Conservation (phyloP, 2,329 filamentous ascomycete genomes). For the Eutypella sp. region DNA sequence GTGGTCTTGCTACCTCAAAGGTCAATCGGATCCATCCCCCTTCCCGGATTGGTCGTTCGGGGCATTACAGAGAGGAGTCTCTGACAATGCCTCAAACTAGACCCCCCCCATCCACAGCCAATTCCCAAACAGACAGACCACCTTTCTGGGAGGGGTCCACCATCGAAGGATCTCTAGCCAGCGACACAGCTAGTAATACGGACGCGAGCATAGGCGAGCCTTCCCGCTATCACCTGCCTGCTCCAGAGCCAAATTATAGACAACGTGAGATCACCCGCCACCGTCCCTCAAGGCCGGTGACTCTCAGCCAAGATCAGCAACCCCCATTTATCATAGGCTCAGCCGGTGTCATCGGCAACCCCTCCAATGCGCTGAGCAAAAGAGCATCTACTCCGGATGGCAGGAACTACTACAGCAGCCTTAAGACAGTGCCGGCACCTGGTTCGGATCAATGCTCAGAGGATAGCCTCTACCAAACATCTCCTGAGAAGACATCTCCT, state of each 20-base stretch:
- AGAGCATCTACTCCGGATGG: slow-evolving; percentile 27
- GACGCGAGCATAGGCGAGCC: slow-evolving; percentile 15
- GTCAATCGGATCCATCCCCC: slow-evolving; percentile 15
- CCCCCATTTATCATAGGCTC: slow-evolving; percentile 22
- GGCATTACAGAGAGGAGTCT: slow-evolving; percentile 14
- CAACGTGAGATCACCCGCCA: slow-evolving; percentile 20
- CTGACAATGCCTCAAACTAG: slow-evolving; percentile 15
- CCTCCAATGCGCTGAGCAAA: slow-evolving; percentile 19
- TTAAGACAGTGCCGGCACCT: slow-evolving; percentile 15
- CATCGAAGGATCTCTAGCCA: slow-evolving; percentile 27
- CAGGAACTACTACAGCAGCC: slow-evolving; percentile 17
- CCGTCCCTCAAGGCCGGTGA: slow-evolving; percentile 16
- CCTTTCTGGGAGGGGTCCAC: slow-evolving; percentile 31
- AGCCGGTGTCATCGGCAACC: slow-evolving; percentile 24
- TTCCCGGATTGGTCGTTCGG: slow-evolving; percentile 12
- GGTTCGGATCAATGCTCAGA: slow-evolving; percentile 20
- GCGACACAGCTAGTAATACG: slow-evolving; percentile 27
- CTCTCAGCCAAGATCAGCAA: slow-evolving; percentile 12
- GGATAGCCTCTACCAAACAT: slow-evolving; percentile 20
- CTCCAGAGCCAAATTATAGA: slow-evolving; percentile 13
- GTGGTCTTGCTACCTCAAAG: slow-evolving; percentile 16
- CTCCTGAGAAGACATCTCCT: slow-evolving; percentile 24
- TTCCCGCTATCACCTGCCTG: neutral
- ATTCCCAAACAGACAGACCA: slow-evolving; percentile 10
- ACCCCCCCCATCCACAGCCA: slow-evolving; percentile 5